Base-by-base conservation (phyloP, 305 asterid genomes). In the Solanum aculeatissimum region DNA sequence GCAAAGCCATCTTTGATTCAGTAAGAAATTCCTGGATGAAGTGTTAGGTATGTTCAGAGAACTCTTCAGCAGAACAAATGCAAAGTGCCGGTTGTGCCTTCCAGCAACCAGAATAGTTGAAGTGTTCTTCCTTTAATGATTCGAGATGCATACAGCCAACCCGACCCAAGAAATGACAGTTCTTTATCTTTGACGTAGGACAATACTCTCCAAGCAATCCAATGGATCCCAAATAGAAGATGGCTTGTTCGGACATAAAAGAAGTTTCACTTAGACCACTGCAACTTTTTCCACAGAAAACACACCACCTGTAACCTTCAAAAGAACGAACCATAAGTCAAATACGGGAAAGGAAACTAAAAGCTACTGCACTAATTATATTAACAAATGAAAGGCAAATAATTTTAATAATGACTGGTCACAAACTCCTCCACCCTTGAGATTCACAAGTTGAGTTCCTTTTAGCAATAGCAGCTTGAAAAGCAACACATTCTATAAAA, bases 221-320 rank as follows among this genome's bases (percentile, higher is more conserved):
- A 81, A 90, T 84, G 55, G 84, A 71, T 85, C 82, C 86, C 90
- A 91, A 81, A 72, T 66, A 84, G 82, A 60, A 84, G 85, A 86
- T 60, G 84, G 84, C 92, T 87, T 77, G 87, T 80, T 86, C 86
- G 87, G 91, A 89, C 93, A 91, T 91, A 91, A 91, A 91, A 89
- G 86, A 87, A 75, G 78, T 53, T 78, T 78, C 83, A 49, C 57
- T n/a, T 25, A 29, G n/a, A 88, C 82, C 71, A 58, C 74, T 80
- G 85, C 86, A 66, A 51, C 71, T 70, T 77, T 42, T 38, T 57
- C 88, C 53, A 79, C 85, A 80, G 70, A 58, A 47, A 5, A 47
- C 27, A 68, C 23, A 35, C 49, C 18, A 35, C 4, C 25, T 68
- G 19, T 47, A 68, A 68, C 49, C 49, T 68, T 35, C 49, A 68